phyloP scores from a whole-genome alignment of 768 basidiomycete genomes.

The Mycena rebaudengoi region DNA sequence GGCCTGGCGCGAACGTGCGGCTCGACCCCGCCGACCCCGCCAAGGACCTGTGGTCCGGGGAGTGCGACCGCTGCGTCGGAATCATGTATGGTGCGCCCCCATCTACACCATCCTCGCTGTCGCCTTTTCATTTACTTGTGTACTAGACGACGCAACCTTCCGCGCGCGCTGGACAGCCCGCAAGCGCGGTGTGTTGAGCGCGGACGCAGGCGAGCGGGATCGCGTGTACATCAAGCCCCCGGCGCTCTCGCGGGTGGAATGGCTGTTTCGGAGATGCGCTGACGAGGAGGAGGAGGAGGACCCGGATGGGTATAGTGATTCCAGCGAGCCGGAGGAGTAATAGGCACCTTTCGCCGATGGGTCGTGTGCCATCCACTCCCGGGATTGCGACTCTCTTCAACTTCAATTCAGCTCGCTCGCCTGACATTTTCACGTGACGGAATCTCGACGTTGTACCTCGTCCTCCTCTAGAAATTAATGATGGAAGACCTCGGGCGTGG shows the following conservation, averaged over 20 bases:
- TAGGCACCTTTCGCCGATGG: too few species aligned
- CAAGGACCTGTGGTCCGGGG: slow-evolving; percentile 44
- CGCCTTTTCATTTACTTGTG: background rate
- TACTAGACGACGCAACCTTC: slow-evolving; percentile 35
- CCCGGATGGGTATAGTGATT: too few species aligned
- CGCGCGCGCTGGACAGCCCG: slow-evolving; percentile 38
- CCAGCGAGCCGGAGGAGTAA: too few species aligned
- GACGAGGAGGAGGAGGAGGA: slow-evolving; percentile 1
- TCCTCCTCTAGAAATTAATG: too few species aligned
- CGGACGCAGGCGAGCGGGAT: background rate
- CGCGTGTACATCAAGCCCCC: slow-evolving; percentile 36
- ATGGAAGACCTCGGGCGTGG: too few species aligned
- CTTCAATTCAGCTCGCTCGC: too few species aligned
- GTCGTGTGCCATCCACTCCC: too few species aligned
- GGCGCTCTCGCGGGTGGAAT: slow-evolving; percentile 39
- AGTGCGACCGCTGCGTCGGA: slow-evolving; percentile 47
- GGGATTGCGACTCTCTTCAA: too few species aligned
- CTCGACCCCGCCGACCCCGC: slow-evolving; percentile 27
- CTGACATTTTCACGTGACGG: too few species aligned
- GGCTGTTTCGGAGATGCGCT: slow-evolving; percentile 34
- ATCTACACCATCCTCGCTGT: background rate
- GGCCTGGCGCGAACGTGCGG: slow-evolving; percentile 27
- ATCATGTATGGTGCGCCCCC: slow-evolving; percentile 38
- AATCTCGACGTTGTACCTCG: too few species aligned
- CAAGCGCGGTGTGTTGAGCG: slow-evolving; percentile 32